A percentile compares a stretch with the other conserved stretches of the same genome.
Evolutionary conservation across 225 moss, liverwort and hornwort species (phyloP).

Genomic region (Takakia lepidozioides): DNA sequence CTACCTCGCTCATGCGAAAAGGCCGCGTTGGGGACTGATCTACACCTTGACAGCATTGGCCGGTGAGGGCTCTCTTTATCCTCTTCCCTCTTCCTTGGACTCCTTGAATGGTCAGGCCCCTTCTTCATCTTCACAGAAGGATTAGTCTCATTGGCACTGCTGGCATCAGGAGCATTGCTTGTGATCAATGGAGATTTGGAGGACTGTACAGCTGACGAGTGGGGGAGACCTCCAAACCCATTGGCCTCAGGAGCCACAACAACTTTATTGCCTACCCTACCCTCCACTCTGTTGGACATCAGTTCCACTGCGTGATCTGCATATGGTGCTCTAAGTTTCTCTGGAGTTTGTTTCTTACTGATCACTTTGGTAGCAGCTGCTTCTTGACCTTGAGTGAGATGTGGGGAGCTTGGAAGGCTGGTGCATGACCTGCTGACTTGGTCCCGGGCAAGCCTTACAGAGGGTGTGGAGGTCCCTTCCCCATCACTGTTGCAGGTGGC

Average conservation of each 20-base stretch:
- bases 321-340: constrained; percentile 5
- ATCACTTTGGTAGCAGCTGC: constrained; percentile 5
- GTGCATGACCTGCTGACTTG: constrained; percentile 20
- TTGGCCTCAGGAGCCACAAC: constrained; percentile 4
- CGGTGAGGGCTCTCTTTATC: constrained; percentile 19
- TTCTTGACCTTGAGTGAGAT: constrained; percentile 12
- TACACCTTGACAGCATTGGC: constrained; percentile 23
- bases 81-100: constrained; percentile 13
- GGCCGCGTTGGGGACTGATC: constrained; percentile 47
- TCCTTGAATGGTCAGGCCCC: constrained; percentile 15
- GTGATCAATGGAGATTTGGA: too few species aligned
- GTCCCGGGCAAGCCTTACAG: constrained; percentile 15
- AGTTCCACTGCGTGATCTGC: neutral
- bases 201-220: too few species aligned
- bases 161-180: too few species aligned
- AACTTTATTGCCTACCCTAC: constrained; percentile 6
- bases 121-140: constrained; percentile 17
- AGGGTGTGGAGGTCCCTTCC: constrained; percentile 18
- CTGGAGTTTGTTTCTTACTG: constrained; percentile 4
- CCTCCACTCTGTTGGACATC: too few species aligned
- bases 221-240: neutral
- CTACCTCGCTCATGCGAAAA: constrained; percentile 26
- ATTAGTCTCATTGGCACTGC: too few species aligned
- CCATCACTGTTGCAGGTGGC: constrained; percentile 17
- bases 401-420: constrained; percentile 34